Evolutionary conservation across 75 land plant species (phyloP), one percentile per base, ranked within the genome.

Genomic region (Larix kaempferi): DNA sequence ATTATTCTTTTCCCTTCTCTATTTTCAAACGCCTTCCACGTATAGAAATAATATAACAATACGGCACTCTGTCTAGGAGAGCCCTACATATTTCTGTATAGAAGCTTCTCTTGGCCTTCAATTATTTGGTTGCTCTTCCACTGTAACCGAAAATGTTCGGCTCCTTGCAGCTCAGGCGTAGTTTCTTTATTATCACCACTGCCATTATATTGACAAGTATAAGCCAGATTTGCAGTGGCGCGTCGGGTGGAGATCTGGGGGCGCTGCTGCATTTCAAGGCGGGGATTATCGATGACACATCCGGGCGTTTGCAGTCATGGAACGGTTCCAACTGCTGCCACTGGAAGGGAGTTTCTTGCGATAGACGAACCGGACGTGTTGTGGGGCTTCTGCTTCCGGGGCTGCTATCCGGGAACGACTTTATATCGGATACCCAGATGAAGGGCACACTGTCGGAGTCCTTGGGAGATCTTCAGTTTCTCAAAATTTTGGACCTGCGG

Each of bases 301-400:
- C 80, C 5, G 21, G 59, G 26, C 74, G 80, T 2, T 62, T 89
- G 27, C 10, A 21, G 7, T 76, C 91, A 39, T 89, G 91, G 91
- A 81, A 56, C 56, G 4, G 74, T n/a, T 56, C 86, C 37, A 57
- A 81, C 16, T 83, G 81, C 77, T 54, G 67, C 23, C 0, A 52
- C 0, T 90, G 92, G 92, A 74, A 39, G 19, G 92, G 92, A 44
- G 76, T 90, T 1, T 58, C 67, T 2, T 90, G 92, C 77, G 77
- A 82, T 61, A 77, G 81, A 13, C 19, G 62, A 61, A 44, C 73
- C 56, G 78, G 82, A 57, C 77, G 89, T 11, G 91, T 90, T 14
- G 80, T 78, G 64, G 63, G 41, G 57, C 75, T 89, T 44, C 44
- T 81, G 3, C 86, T 80, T 2, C 83, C 91, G 21, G 86, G 84